Evolutionary conservation across 306 rosid species (phyloP), one percentile per base, ranked within the genome.

Genomic region (Oxytropis ochrocephala): DNA sequence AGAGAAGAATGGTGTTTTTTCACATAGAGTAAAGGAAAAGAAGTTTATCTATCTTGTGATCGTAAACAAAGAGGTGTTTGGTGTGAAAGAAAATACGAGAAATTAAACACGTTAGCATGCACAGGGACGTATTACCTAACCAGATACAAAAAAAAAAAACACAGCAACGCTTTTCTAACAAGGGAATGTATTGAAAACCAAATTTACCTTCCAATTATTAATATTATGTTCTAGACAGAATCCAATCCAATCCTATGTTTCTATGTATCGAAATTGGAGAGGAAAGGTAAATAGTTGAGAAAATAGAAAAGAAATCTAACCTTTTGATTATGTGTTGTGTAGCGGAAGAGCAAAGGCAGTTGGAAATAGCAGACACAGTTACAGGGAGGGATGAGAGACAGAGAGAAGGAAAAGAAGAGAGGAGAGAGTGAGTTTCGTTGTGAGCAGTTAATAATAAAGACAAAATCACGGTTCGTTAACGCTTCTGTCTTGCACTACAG

Each of bases 391-490:
- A 18, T 42, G 8, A 14, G 36, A 6, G 19, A 6, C 4, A 49
- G 8, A 59, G 11, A 6, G 43, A 38, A 39, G 48, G 66, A 27
- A 14, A 38, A 41, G 30, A 53, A 42, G 29, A 24, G 29, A 1
- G 2, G 7, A 46, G 35, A 59, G 67, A 17, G 80, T 64, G 82
- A 42, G 6, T 78, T 70, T 59, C 60, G 58, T 64, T 36, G 4
- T 57, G 24, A 6, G 46, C 36, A 56, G 41, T 18, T 46, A 57
- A 12, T 19, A 46, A 0, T n/a, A 41, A 9, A 12, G 80, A 82
- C 83, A 82, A 70, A 74, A 78, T 61, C 53, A 66, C 52, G 67
- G 42, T 74, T 44, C 5, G 14, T 51, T 43, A 72, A 72, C 48
- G 64, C 69, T 59, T 24, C 2, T 57, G 67, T 62, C 39, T 64